Percentiles rank a stretch among this genome's conserved stretches.
Evolutionary conservation across 129 eudicot genomes (phyloP).

Genomic region (Rutidosis leptorrhynchoides): DNA sequence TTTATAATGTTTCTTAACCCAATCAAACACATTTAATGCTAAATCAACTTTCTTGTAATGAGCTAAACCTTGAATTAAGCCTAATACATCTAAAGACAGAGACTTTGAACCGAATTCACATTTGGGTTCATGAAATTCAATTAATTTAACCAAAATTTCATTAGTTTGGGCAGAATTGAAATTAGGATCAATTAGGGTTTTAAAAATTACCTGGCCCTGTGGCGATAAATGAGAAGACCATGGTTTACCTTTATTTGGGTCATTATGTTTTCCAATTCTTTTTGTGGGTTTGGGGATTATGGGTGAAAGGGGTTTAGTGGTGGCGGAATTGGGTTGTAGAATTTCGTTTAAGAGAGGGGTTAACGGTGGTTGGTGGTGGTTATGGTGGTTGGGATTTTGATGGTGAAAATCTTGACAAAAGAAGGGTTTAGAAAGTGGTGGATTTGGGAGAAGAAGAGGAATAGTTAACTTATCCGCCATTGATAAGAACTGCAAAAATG

Average conservation of each 20-base stretch:
- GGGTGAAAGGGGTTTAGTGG: slow-evolving; percentile 28
- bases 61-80: slow-evolving; percentile 64
- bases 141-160: slow-evolving; percentile 31
- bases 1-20: slow-evolving; percentile 40
- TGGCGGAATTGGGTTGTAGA: slow-evolving; percentile 34
- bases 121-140: slow-evolving; percentile 26
- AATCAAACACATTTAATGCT: slow-evolving; percentile 65
- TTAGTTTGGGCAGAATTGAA: slow-evolving; percentile 34
- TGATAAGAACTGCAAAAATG: slow-evolving; percentile 17
- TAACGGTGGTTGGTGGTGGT: slow-evolving; percentile 35
- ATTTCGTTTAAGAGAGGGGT: slow-evolving; percentile 37
- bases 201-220: slow-evolving; percentile 56
- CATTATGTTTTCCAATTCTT: slow-evolving; percentile 53
- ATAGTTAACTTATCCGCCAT: slow-evolving; percentile 82
- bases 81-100: slow-evolving; percentile 54
- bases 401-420: slow-evolving; percentile 53
- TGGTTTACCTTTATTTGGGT: slow-evolving; percentile 75
- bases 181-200: slow-evolving; percentile 44
- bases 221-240: slow-evolving; percentile 70
- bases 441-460: slow-evolving; percentile 42
- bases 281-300: slow-evolving; percentile 36
- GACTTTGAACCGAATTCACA: slow-evolving; percentile 32
- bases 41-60: slow-evolving; percentile 61
- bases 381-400: slow-evolving; percentile 39
- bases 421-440: slow-evolving; percentile 33